Base-by-base conservation (phyloP, 1,139 yeast genomes). In the Pichia sp. region DNA sequence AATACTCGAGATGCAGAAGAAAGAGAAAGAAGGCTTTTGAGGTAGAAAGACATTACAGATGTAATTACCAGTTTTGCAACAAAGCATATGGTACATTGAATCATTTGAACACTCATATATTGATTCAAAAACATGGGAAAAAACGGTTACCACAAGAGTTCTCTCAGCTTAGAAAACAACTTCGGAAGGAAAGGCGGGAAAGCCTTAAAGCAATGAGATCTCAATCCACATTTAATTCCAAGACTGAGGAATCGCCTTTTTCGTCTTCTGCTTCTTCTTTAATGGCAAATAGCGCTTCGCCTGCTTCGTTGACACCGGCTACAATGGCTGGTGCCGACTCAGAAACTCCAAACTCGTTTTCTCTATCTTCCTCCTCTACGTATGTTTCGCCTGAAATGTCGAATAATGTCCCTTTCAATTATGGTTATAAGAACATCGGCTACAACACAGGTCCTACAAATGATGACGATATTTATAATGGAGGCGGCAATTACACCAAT, bases 71-170 rank as follows among this genome's bases (percentile, higher is more conserved):
- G 10, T 81, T 79, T 1, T 87, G 95, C 64, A 72, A 77, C 45
- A 87, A 87, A 69, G 82, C 86, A 51, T 87, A 87, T 66, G 95
- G 95, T 1, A 84, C 90, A 26, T 72, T 87, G 51, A 87, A 87
- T 68, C 95, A 87, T 68, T 72, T 87, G 51, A 87, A 87, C 67
- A 87, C 92, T 13, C 95, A 87, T 67, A 84, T 87, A 23, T 78
- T 80, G 4, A 79, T 87, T 65, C 88, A 87, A 61, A 80, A 78
- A 50, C 95, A 87, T 66, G 95, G 95, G 7, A 77, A 76, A 52
- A 79, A 87, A 61, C 79, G 89, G 57, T 74, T 79, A 38, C 88
- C 89, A 45, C 82, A 84, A 36, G 93, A 87, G 41, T 56, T 53
- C 32, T 6, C 23, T 5, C 45, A 41, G 19, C 45, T 56, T 10